Conservation (phyloP, 2,329 filamentous ascomycete genomes). For the Xylariaceae sp. region DNA sequence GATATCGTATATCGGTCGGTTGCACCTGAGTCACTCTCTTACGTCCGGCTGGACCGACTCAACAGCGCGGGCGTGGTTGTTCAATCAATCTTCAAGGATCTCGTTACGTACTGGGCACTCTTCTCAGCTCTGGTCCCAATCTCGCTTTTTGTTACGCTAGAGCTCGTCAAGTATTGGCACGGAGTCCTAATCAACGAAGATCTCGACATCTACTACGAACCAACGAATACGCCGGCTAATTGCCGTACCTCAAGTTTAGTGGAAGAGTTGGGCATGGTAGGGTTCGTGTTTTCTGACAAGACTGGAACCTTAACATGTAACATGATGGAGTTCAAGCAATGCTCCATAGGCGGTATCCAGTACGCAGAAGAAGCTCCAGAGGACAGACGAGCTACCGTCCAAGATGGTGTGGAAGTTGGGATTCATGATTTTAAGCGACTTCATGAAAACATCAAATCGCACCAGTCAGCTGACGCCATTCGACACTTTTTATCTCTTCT, state of each 20-base stretch:
- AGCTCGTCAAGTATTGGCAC: constrained; percentile 96
- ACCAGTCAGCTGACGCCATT: constrained; percentile 47
- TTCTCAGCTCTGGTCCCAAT: constrained; percentile 97
- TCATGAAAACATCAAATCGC: constrained; percentile 59
- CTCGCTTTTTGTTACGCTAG: constrained; percentile 94
- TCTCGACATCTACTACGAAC: constrained; percentile 95
- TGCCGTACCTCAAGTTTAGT: constrained; percentile 95
- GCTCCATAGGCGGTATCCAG: constrained; percentile 85
- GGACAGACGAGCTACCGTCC: constrained; percentile 73
- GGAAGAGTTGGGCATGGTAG: constrained; percentile 95
- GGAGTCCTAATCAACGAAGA: constrained; percentile 98
- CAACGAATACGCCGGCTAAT: constrained; percentile 89
- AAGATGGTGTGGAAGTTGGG: constrained; percentile 70
- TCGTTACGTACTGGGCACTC: constrained; percentile 97
- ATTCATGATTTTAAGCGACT: constrained; percentile 81
- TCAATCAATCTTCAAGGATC: constrained; percentile 82
- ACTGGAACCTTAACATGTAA: constrained; percentile 97
- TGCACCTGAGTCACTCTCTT: constrained; percentile 57
- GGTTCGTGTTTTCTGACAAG: constrained; percentile 98
- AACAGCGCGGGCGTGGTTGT: constrained; percentile 52
- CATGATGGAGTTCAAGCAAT: constrained; percentile 97
- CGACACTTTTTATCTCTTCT: constrained; percentile 84
- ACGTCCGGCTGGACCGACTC: constrained; percentile 62
- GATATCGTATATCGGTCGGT: constrained; percentile 75
- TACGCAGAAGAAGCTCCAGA: constrained; percentile 91